phyloP scores from a whole-genome alignment of 768 basidiomycete species.

The Xerocomellus intermedius region DNA sequence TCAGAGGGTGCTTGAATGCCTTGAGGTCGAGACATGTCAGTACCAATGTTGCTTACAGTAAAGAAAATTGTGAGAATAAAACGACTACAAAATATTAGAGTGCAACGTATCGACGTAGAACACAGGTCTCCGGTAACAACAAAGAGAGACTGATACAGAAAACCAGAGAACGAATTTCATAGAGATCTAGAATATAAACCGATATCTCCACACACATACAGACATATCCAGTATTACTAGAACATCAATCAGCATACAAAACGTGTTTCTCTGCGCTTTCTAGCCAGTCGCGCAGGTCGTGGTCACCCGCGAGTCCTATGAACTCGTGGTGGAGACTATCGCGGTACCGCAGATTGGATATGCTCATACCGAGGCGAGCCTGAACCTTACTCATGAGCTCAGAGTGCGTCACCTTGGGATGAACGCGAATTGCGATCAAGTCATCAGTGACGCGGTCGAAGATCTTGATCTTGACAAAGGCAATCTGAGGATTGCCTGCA shows the following conservation, averaged over 20 bases:
- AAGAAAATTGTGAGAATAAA: neutral
- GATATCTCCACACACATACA: constrained; percentile 11
- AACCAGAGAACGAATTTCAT: constrained; percentile 18
- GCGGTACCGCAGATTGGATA: constrained; percentile 69
- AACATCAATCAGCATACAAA: constrained; percentile 66
- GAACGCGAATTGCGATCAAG: constrained; percentile 94
- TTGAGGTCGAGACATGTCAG: constrained; percentile 41
- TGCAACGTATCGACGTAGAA: neutral
- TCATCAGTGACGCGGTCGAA: constrained; percentile 93
- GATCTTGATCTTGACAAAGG: constrained; percentile 98
- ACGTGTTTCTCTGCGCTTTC: constrained; percentile 79
- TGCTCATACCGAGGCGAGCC: constrained; percentile 75
- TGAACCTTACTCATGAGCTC: constrained; percentile 94
- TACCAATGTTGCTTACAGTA: neutral
- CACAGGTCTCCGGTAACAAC: constrained; percentile 1
- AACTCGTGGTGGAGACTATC: constrained; percentile 67
- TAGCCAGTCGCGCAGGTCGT: constrained; percentile 70
- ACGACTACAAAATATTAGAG: constrained; percentile 14
- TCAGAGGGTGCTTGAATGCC: constrained; percentile 42
- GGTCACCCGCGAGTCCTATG: constrained; percentile 61
- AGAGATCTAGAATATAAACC: constrained; percentile 31
- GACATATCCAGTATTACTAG: constrained; percentile 6
- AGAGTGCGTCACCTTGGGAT: constrained; percentile 80
- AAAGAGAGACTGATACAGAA: constrained; percentile 6
- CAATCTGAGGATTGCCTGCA: constrained; percentile 72